Evolutionary conservation across 106 monocot genomes (phyloP).

Genomic region (Alisma plantagoaquatica): DNA sequence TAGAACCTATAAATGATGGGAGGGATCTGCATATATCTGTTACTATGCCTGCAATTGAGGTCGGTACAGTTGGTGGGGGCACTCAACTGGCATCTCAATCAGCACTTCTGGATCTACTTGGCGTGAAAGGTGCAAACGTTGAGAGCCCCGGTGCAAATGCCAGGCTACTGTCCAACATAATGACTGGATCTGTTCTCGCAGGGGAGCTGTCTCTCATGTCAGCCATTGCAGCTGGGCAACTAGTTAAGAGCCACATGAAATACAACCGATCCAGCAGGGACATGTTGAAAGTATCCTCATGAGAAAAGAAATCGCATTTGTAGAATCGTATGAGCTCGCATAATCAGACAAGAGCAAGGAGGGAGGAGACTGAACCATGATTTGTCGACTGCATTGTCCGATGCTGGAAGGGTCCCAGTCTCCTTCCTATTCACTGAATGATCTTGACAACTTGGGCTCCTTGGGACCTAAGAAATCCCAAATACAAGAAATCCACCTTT

Average conservation of each 20-base stretch:
- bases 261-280: slow-evolving; percentile 73
- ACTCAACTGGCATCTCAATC: slow-evolving; percentile 87
- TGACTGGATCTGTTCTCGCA: slow-evolving; percentile 80
- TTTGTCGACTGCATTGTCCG: too few relatives aligned
- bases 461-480: too few relatives aligned
- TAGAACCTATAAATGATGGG: slow-evolving; percentile 77
- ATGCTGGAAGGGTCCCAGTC: too few relatives aligned
- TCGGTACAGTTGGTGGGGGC: slow-evolving; percentile 90
- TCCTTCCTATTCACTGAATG: too few relatives aligned
- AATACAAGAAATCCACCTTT: too few relatives aligned
- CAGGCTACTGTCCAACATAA: slow-evolving; percentile 60
- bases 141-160: slow-evolving; percentile 76
- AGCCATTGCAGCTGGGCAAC: slow-evolving; percentile 80
- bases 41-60: slow-evolving; percentile 92
- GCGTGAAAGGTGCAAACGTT: slow-evolving; percentile 73
- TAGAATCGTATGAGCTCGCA: too few relatives aligned
- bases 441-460: too few relatives aligned
- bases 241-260: slow-evolving; percentile 89
- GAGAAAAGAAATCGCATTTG: background rate
- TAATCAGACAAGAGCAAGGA: too few relatives aligned
- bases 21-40: slow-evolving; percentile 85
- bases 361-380: too few relatives aligned
- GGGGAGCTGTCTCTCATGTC: slow-evolving; percentile 91
- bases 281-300: slow-evolving; percentile 28
- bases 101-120: slow-evolving; percentile 80